These are phyloP conservation scores for Talaromyces ruber DNA, from an alignment of 495 filamentous ascomycete species.

Conservation along the genomic window DNA sequence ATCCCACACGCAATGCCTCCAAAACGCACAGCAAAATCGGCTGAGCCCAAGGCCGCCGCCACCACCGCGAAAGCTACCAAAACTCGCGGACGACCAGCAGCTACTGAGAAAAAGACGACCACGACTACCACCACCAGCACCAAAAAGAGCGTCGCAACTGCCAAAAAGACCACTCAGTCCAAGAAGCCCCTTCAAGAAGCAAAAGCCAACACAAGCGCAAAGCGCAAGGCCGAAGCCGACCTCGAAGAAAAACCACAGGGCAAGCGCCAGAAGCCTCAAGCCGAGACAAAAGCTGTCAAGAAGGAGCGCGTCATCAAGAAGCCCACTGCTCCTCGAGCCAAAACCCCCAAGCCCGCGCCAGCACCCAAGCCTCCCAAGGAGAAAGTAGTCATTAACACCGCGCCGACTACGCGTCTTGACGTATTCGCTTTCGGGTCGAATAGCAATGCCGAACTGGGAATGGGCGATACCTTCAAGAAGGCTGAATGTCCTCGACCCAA, in stretches of 20 bases:
- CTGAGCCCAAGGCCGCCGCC: not conserved
- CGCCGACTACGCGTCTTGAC: conserved; percentile 31
- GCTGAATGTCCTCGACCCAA: conserved; percentile 43
- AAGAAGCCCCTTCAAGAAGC: conserved; percentile 7
- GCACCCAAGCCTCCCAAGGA: conserved; percentile 5
- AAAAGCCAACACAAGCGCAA: conserved; percentile 7
- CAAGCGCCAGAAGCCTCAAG: conserved; percentile 2
- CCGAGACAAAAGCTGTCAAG: not conserved
- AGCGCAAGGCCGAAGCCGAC: conserved; percentile 5
- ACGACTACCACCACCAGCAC: not conserved
- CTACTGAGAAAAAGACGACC: not conserved
- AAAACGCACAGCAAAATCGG: conserved; percentile 1
- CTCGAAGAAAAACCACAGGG: conserved; percentile 1
- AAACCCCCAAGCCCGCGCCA: not conserved
- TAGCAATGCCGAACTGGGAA: conserved; percentile 41
- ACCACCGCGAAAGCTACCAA: not conserved
- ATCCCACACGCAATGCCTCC: conserved; percentile 2
- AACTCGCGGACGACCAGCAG: conserved; percentile 5
- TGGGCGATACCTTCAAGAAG: conserved; percentile 36
- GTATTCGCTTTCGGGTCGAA: conserved; percentile 47
- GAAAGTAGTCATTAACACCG: conserved; percentile 22
- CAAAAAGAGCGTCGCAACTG: not conserved
- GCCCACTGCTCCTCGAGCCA: not conserved
- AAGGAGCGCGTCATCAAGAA: conserved; percentile 1
- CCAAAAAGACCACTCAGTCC: not conserved